phyloP scores from a whole-genome alignment of 2,329 filamentous ascomycete genomes.

The Laburnicola sp. region DNA sequence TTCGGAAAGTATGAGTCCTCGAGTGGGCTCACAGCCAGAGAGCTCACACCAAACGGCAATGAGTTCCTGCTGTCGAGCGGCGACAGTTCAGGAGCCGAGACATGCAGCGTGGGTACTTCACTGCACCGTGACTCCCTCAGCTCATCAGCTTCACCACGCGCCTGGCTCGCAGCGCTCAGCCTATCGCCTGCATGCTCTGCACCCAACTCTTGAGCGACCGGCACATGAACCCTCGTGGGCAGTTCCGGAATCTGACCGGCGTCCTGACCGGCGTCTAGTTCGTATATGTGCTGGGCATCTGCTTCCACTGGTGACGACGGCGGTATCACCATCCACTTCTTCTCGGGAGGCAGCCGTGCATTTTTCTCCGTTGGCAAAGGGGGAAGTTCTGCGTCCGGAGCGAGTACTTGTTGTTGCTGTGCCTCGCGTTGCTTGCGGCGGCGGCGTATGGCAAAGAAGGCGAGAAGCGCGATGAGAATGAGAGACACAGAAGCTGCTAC shows the following conservation, averaged over 20 bases:
- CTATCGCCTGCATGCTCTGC: conserved; percentile 1
- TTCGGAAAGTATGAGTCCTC: conserved; percentile 10
- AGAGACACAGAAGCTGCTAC: conserved; percentile 28
- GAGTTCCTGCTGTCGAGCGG: not conserved
- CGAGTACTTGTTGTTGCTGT: conserved; percentile 7
- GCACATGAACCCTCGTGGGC: conserved; percentile 16
- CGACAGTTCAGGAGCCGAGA: conserved; percentile 4
- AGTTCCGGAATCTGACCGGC: conserved; percentile 25
- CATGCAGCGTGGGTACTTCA: conserved; percentile 4
- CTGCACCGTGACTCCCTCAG: not conserved
- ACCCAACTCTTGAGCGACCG: conserved; percentile 20
- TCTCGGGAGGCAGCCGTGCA: conserved; percentile 2
- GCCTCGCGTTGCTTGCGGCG: conserved; percentile 20
- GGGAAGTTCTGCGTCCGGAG: conserved; percentile 7
- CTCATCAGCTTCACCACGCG: not conserved
- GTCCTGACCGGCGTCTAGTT: conserved; percentile 25
- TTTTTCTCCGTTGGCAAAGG: conserved; percentile 21
- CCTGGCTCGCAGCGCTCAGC: not conserved
- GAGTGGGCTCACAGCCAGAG: conserved; percentile 8
- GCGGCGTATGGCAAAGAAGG: conserved; percentile 25
- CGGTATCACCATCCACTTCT: conserved; percentile 3
- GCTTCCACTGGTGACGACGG: conserved; percentile 22
- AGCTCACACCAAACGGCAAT: conserved; percentile 7
- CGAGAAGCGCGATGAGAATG: conserved; percentile 27
- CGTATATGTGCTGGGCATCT: conserved; percentile 25